These are phyloP conservation scores for Backusella mclennaniae DNA, from an alignment of 192 early-diverging fungal species.

Conservation along the genomic window DNA sequence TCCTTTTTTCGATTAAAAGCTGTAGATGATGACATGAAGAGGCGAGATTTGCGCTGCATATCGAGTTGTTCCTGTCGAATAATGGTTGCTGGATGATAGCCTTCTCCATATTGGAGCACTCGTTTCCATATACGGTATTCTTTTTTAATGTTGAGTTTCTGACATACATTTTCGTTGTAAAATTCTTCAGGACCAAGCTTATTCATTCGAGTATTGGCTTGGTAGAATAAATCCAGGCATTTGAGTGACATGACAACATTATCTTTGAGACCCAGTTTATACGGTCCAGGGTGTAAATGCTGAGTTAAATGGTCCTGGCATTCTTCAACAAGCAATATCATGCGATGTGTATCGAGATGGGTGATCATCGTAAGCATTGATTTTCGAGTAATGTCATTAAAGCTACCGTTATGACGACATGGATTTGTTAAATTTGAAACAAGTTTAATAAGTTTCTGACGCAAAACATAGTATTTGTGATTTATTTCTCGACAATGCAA, in stretches of 20 bases:
- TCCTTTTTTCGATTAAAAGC: constrained; percentile 12
- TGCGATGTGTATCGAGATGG: constrained; percentile 14
- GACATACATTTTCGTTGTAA: constrained; percentile 21
- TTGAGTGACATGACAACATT: constrained; percentile 22
- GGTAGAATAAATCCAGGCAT: constrained; percentile 11
- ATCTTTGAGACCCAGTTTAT: constrained; percentile 28
- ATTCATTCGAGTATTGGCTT: not conserved
- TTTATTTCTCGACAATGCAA: not conserved
- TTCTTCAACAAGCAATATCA: constrained; percentile 13
- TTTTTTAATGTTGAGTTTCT: constrained; percentile 70
- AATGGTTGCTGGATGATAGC: not conserved
- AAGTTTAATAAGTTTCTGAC: not conserved
- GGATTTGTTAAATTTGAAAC: not conserved
- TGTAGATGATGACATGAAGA: constrained; percentile 14
- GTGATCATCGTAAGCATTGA: not conserved
- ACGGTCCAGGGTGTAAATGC: constrained; percentile 32
- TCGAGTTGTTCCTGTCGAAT: constrained; percentile 15
- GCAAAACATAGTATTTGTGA: not conserved
- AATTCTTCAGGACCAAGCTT: constrained; percentile 4
- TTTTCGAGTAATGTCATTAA: not conserved
- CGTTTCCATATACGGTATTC: constrained; percentile 75
- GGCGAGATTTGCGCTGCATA: constrained; percentile 12
- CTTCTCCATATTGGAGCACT: constrained; percentile 40
- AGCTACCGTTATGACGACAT: not conserved
- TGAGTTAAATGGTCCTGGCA: constrained; percentile 21